These are phyloP conservation scores for Quercus phellos DNA, from an alignment of 331 rosid genomes.

Conservation along the genomic window DNA sequence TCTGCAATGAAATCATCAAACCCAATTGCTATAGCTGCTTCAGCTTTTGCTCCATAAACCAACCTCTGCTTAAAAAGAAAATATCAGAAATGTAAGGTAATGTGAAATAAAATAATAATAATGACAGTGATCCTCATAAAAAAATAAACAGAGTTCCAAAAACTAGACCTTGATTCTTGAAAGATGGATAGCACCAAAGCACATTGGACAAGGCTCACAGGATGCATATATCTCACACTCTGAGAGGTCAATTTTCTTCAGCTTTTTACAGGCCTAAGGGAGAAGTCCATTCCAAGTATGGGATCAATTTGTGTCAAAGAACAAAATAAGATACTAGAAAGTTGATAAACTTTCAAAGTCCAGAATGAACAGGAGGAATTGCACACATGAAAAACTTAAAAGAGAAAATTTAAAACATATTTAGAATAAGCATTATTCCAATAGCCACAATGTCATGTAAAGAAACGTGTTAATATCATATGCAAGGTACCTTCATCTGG, in stretches of 20 bases:
- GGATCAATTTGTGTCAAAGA: not conserved
- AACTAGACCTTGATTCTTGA: conserved; percentile 67
- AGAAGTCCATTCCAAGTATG: conserved; percentile 8
- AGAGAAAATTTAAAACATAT: not conserved
- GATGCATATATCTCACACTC: conserved; percentile 89
- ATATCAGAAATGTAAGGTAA: not conserved
- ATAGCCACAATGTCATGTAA: not conserved
- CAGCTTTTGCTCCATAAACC: conserved; percentile 88
- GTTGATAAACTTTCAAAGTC: not conserved
- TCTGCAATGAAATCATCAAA: conserved; percentile 75
- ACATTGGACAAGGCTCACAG: conserved; percentile 97
- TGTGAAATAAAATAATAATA: no score
- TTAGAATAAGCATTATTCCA: not conserved
- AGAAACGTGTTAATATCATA: not conserved
- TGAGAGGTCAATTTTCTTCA: conserved; percentile 63
- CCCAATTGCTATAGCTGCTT: conserved; percentile 82
- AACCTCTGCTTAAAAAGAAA: conserved; percentile 48
- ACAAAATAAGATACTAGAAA: not conserved
- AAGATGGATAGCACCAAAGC: conserved; percentile 89
- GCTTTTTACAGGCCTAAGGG: conserved; percentile 75
- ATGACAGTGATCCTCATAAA: not conserved
- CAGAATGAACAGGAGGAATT: not conserved
- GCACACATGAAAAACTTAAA: not conserved
- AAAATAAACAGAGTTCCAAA: not conserved
- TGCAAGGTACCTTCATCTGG: not conserved